These are phyloP conservation scores for Neurospora sp. DNA, from an alignment of 495 filamentous ascomycete species.

Conservation along the genomic window DNA sequence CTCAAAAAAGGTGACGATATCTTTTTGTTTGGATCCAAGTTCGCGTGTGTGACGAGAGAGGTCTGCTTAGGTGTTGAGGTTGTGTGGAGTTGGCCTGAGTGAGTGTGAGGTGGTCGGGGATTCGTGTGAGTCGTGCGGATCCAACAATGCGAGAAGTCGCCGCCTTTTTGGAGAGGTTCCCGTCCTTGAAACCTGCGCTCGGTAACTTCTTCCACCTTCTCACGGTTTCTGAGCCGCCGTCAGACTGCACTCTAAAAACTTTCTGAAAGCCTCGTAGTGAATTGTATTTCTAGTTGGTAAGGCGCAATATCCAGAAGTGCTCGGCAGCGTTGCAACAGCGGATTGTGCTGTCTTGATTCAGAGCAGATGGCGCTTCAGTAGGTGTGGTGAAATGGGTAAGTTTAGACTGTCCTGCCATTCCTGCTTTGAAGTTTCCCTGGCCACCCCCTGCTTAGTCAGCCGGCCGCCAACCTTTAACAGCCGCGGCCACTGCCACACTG, in stretches of 20 bases:
- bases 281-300: constrained; percentile 19
- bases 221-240: constrained; percentile 1
- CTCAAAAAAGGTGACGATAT: neutral
- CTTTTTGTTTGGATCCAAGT: neutral
- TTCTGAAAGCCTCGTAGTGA: constrained; percentile 7
- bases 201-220: neutral
- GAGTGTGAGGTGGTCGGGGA: neutral
- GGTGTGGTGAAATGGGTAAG: constrained; percentile 25
- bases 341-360: constrained; percentile 6
- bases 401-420: constrained; percentile 10
- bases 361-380: constrained; percentile 1
- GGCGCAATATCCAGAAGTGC: constrained; percentile 17
- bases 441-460: constrained; percentile 19
- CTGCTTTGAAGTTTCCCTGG: constrained; percentile 13
- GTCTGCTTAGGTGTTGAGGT: neutral
- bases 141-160: neutral
- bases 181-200: neutral
- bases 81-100: neutral
- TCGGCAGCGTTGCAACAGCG: constrained; percentile 15
- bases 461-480: constrained; percentile 1
- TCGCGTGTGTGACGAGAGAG: neutral
- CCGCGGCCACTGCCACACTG: neutral
- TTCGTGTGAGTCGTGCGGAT: neutral
- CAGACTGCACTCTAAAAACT: neutral
- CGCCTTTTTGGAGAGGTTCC: neutral